phyloP scores from a whole-genome alignment of 1,139 yeast genomes.

The Kodamaea arcana region DNA sequence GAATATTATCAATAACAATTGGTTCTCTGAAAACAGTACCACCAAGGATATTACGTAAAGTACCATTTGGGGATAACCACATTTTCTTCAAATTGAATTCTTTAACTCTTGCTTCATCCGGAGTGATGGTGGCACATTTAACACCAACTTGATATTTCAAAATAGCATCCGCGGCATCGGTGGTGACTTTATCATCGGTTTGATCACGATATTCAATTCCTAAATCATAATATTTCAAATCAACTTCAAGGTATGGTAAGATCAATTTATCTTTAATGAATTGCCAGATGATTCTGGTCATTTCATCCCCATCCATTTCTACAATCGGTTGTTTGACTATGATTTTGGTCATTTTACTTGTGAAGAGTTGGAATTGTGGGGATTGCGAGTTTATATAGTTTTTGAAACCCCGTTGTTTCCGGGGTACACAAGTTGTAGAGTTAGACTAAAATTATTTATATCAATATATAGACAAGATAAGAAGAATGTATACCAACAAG shows the following conservation, averaged over 20 bases:
- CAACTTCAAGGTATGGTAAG: conserved; percentile 66
- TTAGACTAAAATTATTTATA: too few relatives aligned
- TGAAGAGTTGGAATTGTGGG: not conserved
- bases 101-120: conserved; percentile 76
- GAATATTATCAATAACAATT: conserved; percentile 71
- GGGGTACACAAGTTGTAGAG: too few relatives aligned
- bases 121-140: conserved; percentile 84
- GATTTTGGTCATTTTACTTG: conserved; percentile 43
- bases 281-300: conserved; percentile 83
- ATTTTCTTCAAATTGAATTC: conserved; percentile 72
- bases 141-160: conserved; percentile 75
- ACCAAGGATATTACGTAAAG: conserved; percentile 74
- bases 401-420: too few relatives aligned
- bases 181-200: conserved; percentile 68
- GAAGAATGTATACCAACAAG: too few relatives aligned
- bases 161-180: conserved; percentile 75
- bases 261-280: conserved; percentile 67
- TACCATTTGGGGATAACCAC: conserved; percentile 88
- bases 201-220: conserved; percentile 68
- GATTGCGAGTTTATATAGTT: not conserved
- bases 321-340: conserved; percentile 70
- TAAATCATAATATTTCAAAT: conserved; percentile 71
- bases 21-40: conserved; percentile 87
- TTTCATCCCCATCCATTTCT: conserved; percentile 83
- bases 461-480: too few relatives aligned